Percentiles rank a stretch among this genome's conserved stretches.
Conservation (phyloP, 352 stramenopile genomes). For the Globisporangium alternatum region DNA sequence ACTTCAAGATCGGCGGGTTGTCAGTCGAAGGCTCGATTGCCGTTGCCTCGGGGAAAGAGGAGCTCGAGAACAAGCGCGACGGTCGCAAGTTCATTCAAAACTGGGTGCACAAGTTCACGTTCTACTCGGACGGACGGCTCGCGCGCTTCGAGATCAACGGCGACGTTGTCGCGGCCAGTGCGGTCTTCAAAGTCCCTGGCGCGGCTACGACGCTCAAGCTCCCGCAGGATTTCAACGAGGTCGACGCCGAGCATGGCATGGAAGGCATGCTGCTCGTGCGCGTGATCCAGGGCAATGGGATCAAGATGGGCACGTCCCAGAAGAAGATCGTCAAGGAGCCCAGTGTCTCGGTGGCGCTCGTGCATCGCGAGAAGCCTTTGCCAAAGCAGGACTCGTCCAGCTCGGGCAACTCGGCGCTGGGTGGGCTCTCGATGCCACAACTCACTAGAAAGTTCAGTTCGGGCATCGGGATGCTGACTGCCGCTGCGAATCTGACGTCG, state of each 20-base stretch:
- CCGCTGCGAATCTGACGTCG: constrained; percentile 33
- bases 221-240: constrained; percentile 87
- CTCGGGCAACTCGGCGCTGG: constrained; percentile 31
- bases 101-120: constrained; percentile 90
- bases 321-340: constrained; percentile 73
- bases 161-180: constrained; percentile 81
- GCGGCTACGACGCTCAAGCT: constrained; percentile 83
- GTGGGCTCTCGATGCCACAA: constrained; percentile 64
- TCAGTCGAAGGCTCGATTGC: constrained; percentile 83
- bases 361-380: constrained; percentile 60
- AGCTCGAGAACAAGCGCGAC: constrained; percentile 85
- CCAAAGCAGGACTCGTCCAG: constrained; percentile 31
- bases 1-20: constrained; percentile 85
- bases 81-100: constrained; percentile 86
- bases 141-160: constrained; percentile 88
- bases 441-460: constrained; percentile 75
- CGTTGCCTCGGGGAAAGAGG: constrained; percentile 81
- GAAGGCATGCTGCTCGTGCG: constrained; percentile 68
- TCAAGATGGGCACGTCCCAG: constrained; percentile 64
- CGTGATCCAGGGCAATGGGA: constrained; percentile 78
- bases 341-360: constrained; percentile 50
- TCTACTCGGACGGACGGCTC: constrained; percentile 79
- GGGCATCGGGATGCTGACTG: constrained; percentile 53
- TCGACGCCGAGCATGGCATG: constrained; percentile 74
- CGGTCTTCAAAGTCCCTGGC: constrained; percentile 84